phyloP scores from a whole-genome alignment of 2,329 filamentous ascomycete genomes.

The Moelleriella libera region DNA sequence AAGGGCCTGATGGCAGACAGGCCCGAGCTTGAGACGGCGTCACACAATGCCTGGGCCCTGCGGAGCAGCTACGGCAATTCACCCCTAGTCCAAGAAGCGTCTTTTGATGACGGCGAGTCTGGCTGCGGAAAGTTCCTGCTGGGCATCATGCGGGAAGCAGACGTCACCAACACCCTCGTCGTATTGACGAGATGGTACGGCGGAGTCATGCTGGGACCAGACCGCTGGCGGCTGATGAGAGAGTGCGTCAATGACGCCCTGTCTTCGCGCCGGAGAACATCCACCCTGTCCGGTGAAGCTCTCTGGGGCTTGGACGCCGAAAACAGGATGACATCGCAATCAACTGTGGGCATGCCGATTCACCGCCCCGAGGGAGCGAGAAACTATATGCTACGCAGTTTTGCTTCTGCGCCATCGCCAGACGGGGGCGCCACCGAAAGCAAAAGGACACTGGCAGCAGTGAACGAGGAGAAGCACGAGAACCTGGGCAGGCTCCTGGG shows the following conservation, averaged over 20 bases:
- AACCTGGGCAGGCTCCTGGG: constrained; percentile 58
- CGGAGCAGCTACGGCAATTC: constrained; percentile 21
- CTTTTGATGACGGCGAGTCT: constrained; percentile 47
- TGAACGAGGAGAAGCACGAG: constrained; percentile 48
- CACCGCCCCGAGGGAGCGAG: constrained; percentile 58
- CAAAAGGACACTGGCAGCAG: constrained; percentile 36
- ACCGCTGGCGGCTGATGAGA: constrained; percentile 49
- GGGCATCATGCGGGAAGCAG: constrained; percentile 34
- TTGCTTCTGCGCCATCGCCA: constrained; percentile 29
- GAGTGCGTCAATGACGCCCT: constrained; percentile 40
- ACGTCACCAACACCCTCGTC: constrained; percentile 36
- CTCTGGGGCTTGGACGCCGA: constrained; percentile 47
- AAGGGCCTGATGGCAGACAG: constrained; percentile 32
- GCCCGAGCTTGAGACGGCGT: constrained; percentile 35
- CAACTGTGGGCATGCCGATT: constrained; percentile 48
- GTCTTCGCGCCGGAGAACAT: constrained; percentile 28
- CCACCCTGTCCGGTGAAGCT: constrained; percentile 30
- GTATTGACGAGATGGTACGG: constrained; percentile 50
- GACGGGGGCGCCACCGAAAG: constrained; percentile 9
- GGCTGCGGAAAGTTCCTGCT: constrained; percentile 44
- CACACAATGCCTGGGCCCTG: constrained; percentile 43
- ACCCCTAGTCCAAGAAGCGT: constrained; percentile 30
- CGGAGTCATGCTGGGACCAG: constrained; percentile 44
- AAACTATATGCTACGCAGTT: constrained; percentile 43
- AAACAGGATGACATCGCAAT: constrained; percentile 25